Conservation (phyloP, 805 yeast species). For the Candida loeiensis region DNA sequence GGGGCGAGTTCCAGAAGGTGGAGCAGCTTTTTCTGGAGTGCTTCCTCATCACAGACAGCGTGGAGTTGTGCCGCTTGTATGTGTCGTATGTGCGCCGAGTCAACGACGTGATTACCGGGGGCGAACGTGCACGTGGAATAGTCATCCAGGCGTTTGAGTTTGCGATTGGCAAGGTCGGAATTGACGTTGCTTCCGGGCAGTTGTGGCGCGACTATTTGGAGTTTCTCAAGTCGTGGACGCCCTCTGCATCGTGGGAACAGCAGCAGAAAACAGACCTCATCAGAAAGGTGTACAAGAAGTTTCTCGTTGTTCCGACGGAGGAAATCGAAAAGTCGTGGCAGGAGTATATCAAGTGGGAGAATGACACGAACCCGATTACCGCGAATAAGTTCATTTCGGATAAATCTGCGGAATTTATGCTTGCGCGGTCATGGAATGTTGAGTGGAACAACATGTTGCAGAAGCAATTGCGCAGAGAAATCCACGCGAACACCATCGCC, state of each 20-base stretch:
- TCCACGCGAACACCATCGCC: slow-evolving; percentile 24
- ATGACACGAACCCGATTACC: slow-evolving; percentile 64
- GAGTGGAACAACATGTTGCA: slow-evolving; percentile 63
- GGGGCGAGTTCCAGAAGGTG: slow-evolving; percentile 63
- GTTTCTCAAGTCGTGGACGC: slow-evolving; percentile 74
- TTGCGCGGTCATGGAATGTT: slow-evolving; percentile 70
- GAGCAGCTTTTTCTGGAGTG: slow-evolving; percentile 65
- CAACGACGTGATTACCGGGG: slow-evolving; percentile 71
- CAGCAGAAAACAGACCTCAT: slow-evolving; percentile 76
- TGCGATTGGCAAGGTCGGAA: slow-evolving; percentile 74
- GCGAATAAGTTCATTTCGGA: slow-evolving; percentile 86
- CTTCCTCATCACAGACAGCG: slow-evolving; percentile 57
- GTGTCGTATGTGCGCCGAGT: slow-evolving; percentile 71
- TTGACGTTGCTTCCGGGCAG: slow-evolving; percentile 65
- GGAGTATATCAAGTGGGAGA: slow-evolving; percentile 80
- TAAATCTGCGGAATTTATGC: slow-evolving; percentile 79
- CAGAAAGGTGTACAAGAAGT: slow-evolving; percentile 66
- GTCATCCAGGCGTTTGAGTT: slow-evolving; percentile 81
- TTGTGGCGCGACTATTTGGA: slow-evolving; percentile 84
- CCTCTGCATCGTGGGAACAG: slow-evolving; percentile 77
- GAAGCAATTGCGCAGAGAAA: slow-evolving; percentile 42
- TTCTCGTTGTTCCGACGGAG: slow-evolving; percentile 71
- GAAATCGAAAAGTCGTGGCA: slow-evolving; percentile 79
- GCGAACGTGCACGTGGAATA: slow-evolving; percentile 70
- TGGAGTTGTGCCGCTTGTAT: slow-evolving; percentile 73